These are phyloP conservation scores for Pseudonitzschia delicatissima DNA, from an alignment of 108 stramenopile genomes.

Conservation along the genomic window DNA sequence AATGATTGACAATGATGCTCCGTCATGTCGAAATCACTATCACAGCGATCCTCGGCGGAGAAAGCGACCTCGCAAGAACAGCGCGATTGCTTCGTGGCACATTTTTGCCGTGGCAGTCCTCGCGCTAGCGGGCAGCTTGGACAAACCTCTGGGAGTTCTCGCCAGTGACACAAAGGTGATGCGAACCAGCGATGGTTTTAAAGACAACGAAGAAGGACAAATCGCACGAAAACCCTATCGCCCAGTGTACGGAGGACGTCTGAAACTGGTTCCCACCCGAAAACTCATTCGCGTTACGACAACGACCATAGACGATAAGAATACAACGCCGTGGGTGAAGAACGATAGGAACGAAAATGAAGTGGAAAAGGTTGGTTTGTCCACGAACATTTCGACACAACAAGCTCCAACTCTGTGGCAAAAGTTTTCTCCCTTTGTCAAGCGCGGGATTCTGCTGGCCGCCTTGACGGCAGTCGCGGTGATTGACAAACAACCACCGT, in stretches of 20 bases:
- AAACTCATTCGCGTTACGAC: not conserved
- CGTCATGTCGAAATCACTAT: too few species aligned
- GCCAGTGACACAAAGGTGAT: too few species aligned
- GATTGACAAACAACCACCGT: not conserved
- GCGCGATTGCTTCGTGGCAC: too few species aligned
- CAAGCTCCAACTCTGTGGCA: not conserved
- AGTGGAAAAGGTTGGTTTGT: not conserved
- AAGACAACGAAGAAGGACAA: too few species aligned
- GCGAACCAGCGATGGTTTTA: too few species aligned
- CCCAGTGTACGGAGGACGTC: not conserved
- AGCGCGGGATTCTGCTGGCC: not conserved
- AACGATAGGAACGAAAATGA: not conserved
- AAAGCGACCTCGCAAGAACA: too few species aligned
- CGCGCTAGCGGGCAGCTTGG: too few species aligned
- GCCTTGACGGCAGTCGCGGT: not conserved
- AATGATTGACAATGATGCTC: too few species aligned
- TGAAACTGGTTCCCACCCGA: not conserved
- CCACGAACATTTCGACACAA: not conserved
- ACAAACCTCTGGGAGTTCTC: too few species aligned
- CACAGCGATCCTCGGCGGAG: too few species aligned
- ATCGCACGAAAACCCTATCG: too few species aligned
- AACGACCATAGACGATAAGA: not conserved
- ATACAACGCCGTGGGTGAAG: not conserved
- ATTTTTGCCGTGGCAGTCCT: too few species aligned
- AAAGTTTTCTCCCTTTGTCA: not conserved